These are phyloP conservation scores for Casuarina equisetifolia DNA, from an alignment of 306 rosid species.

Conservation along the genomic window DNA sequence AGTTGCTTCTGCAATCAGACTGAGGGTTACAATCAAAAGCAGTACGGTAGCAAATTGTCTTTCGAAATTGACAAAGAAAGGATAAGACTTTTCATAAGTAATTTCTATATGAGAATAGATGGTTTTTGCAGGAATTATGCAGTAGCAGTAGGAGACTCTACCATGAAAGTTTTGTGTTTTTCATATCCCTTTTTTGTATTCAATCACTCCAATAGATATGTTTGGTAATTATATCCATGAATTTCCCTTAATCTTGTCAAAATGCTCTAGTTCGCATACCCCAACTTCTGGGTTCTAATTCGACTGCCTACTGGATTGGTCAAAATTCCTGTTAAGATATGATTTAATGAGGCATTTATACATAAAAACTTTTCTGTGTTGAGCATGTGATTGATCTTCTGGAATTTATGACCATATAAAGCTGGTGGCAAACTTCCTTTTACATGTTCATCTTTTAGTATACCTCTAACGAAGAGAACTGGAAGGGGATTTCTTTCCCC, in stretches of 20 bases:
- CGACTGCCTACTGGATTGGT: neutral
- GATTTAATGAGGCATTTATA: neutral
- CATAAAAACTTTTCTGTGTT: neutral
- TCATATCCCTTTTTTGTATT: neutral
- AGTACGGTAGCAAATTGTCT: neutral
- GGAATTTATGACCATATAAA: neutral
- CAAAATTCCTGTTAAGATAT: neutral
- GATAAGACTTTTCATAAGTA: neutral
- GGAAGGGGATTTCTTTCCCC: too few relatives aligned
- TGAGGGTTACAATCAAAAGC: conserved; percentile 19
- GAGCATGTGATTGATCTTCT: neutral
- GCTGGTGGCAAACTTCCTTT: too few relatives aligned
- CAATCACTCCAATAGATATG: neutral
- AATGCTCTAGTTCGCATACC: neutral
- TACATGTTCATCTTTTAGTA: too few relatives aligned
- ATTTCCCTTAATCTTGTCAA: neutral
- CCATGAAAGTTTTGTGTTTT: neutral
- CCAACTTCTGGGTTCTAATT: neutral
- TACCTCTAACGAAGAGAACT: too few relatives aligned
- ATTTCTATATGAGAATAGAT: neutral
- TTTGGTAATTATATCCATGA: neutral
- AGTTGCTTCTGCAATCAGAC: conserved; percentile 21
- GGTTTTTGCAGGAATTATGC: neutral
- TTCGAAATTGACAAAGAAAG: neutral
- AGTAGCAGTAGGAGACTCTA: neutral